These are phyloP conservation scores for Pythium plurisporium DNA, from an alignment of 352 stramenopile genomes.

Conservation along the genomic window DNA sequence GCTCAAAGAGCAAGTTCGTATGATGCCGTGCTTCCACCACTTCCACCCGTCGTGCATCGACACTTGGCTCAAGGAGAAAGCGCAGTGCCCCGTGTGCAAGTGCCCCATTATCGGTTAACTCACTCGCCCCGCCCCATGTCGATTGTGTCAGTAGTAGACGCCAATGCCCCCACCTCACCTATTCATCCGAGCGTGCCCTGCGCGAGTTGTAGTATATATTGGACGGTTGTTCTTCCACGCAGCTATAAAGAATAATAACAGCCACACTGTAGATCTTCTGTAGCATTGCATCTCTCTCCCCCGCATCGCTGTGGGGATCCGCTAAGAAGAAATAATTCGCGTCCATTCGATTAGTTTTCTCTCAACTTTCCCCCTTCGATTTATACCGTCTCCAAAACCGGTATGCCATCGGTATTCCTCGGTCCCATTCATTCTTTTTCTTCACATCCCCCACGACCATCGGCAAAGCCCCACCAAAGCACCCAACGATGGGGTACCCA, in stretches of 20 bases:
- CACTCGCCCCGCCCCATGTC: too few species aligned
- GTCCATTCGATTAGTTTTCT: not conserved
- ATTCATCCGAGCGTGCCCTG: too few species aligned
- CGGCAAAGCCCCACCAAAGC: not conserved
- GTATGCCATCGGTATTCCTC: not conserved
- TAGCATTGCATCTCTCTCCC: too few species aligned
- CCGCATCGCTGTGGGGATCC: too few species aligned
- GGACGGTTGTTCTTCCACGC: too few species aligned
- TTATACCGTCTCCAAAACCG: not conserved
- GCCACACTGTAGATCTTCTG: too few species aligned
- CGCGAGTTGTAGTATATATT: not conserved
- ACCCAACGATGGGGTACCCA: constrained; percentile 15
- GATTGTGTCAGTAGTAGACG: too few species aligned
- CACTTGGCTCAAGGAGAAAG: constrained; percentile 66
- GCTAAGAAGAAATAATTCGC: too few species aligned
- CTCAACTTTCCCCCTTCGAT: not conserved
- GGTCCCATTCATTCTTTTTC: constrained; percentile 15
- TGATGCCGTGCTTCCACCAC: constrained; percentile 78
- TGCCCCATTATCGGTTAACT: constrained; percentile 57
- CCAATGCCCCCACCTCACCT: too few species aligned
- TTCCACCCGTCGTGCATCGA: constrained; percentile 79
- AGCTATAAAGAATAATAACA: too few species aligned
- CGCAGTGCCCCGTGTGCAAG: constrained; percentile 76
- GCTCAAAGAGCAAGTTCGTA: constrained; percentile 35
- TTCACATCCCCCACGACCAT: not conserved